Evolutionary conservation across 2,329 filamentous ascomycete species (phyloP), one percentile per base, ranked within the genome.

Genomic region (Alternaria sp.): DNA sequence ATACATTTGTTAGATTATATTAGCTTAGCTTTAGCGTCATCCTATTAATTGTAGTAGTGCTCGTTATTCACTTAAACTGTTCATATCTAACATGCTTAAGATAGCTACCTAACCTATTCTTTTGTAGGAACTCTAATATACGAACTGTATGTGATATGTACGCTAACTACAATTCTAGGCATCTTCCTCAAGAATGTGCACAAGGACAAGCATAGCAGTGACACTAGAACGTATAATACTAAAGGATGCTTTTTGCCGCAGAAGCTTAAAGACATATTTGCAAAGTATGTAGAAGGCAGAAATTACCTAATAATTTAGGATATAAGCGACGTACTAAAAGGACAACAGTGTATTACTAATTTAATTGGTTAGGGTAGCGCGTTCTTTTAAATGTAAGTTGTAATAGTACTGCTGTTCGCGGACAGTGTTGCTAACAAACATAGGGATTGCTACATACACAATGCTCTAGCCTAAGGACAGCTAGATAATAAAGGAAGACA

Each of bases 391-490:
- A 62, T 83, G 68, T 63, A 28, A 24, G 60, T 78, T 68, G 45
- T 60, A 58, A 8, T 4, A 2, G 23, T 37, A 6, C 3, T 5
- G 9, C 14, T 17, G 5, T 24, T 8, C 14, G 13, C 3, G 11
- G 24, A 17, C 31, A 2, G 17, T 4, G 2, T 17, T 26, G 48
- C 41, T 61, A 17, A 59, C 11, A 4, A 17, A 5, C 1, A 5
- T 67, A 79, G 80, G 80, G 80, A 64, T 79, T 2, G 82, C 82
- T 0, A 82, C 82, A 0, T 85, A 83, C 54, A 66, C 86, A 9
- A 74, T 88, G 48, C 72, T 86, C 4, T 83, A 81, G 81, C 84
- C 85, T 0, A 79, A 81, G 34, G 83, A 88, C 66, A 85, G 85
- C 0, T 76, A 77, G 46, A 80, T 87, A 73, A 79, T 73, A 66